Evolutionary conservation across 1,284 basidiomycete genomes (phyloP).

Genomic region (Cryptococcus wingfieldii): DNA sequence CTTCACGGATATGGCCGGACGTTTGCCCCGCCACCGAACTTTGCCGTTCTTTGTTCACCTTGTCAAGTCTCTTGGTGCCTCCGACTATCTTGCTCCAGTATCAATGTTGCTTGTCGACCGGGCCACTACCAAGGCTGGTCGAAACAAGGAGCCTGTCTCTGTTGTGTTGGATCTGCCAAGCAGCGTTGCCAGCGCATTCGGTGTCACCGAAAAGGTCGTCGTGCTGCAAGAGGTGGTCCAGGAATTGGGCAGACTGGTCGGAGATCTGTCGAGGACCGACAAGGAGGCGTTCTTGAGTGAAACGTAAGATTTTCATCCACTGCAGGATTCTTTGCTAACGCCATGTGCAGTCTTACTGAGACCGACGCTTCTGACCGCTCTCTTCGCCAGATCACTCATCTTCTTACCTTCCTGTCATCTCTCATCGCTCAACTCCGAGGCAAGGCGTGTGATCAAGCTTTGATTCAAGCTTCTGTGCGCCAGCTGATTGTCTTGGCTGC

Average conservation of each 20-base stretch:
- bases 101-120: slow-evolving; percentile 84
- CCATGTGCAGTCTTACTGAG: slow-evolving; percentile 12
- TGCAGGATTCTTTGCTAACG: not conserved
- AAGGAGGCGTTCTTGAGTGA: slow-evolving; percentile 43
- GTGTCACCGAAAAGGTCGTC: slow-evolving; percentile 59
- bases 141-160: slow-evolving; percentile 33
- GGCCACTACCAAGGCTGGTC: slow-evolving; percentile 58
- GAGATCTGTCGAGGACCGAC: slow-evolving; percentile 42
- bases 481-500: slow-evolving; percentile 35
- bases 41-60: slow-evolving; percentile 78
- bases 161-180: slow-evolving; percentile 58
- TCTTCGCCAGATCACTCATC: slow-evolving; percentile 57
- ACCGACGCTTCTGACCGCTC: slow-evolving; percentile 22
- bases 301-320: slow-evolving; percentile 15
- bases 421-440: slow-evolving; percentile 28
- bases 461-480: slow-evolving; percentile 33
- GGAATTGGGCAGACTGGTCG: slow-evolving; percentile 63
- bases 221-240: slow-evolving; percentile 63
- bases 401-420: slow-evolving; percentile 59
- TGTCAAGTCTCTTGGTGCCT: slow-evolving; percentile 74
- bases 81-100: slow-evolving; percentile 77
- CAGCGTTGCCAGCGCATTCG: slow-evolving; percentile 60
- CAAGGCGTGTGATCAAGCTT: slow-evolving; percentile 29
- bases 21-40: slow-evolving; percentile 49
- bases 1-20: slow-evolving; percentile 50